Conservation (phyloP, 2,329 filamentous ascomycete species). For the Aspergillus sp. region DNA sequence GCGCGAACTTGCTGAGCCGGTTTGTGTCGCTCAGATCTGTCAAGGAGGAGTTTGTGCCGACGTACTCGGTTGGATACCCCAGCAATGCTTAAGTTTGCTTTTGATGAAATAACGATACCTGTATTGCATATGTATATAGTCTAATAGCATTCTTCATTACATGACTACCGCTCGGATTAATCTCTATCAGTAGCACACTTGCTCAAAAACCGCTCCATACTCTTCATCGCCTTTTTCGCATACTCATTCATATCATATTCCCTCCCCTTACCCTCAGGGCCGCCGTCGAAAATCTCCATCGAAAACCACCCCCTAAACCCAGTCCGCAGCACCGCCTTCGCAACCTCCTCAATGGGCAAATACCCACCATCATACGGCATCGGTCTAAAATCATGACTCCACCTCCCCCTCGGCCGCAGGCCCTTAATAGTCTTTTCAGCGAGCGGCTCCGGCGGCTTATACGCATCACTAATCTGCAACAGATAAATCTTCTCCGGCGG, state of each 20-base stretch:
- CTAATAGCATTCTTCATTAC: not conserved
- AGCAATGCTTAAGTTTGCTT: slow-evolving; percentile 56
- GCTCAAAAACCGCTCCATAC: slow-evolving; percentile 40
- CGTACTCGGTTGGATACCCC: slow-evolving; percentile 59
- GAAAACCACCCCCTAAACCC: slow-evolving; percentile 63
- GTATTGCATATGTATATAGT: not conserved
- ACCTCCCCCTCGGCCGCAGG: slow-evolving; percentile 55
- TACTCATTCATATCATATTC: slow-evolving; percentile 45
- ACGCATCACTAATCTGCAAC: slow-evolving; percentile 69
- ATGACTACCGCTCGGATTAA: not conserved
- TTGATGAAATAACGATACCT: slow-evolving; percentile 1
- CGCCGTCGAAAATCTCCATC: slow-evolving; percentile 63
- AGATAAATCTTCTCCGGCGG: slow-evolving; percentile 66
- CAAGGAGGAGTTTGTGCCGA: slow-evolving; percentile 68
- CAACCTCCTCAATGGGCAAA: slow-evolving; percentile 59
- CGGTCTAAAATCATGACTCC: slow-evolving; percentile 66
- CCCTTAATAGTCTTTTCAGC: slow-evolving; percentile 47
- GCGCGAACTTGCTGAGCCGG: slow-evolving; percentile 55
- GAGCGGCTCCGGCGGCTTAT: slow-evolving; percentile 54
- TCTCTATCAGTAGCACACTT: slow-evolving; percentile 18
- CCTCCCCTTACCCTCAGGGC: slow-evolving; percentile 47
- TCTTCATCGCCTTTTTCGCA: slow-evolving; percentile 47
- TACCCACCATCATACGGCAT: slow-evolving; percentile 66
- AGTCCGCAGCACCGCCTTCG: slow-evolving; percentile 59
- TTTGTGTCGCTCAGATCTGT: slow-evolving; percentile 63